Percentiles rank a stretch among this genome's conserved stretches.
phyloP scores from a whole-genome alignment of 148 eudicot genomes.

The Hydrangea macrophylla region DNA sequence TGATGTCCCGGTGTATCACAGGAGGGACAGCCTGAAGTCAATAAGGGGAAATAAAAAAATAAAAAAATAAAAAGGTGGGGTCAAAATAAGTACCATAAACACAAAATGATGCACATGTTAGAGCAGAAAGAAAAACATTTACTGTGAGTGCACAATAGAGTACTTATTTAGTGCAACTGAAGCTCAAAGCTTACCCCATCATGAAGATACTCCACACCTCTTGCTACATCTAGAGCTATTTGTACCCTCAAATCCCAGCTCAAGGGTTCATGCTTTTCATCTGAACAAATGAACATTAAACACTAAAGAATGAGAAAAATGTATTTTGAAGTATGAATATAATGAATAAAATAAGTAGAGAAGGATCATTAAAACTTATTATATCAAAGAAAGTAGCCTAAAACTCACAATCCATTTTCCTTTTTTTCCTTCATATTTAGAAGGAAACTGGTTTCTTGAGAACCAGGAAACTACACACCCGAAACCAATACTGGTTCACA shows the following conservation, averaged over 20 bases:
- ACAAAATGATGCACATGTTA: not conserved
- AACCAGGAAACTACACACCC: not conserved
- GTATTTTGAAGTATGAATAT: not conserved
- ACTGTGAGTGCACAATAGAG: not conserved
- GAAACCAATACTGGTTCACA: not conserved
- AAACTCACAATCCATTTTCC: no score
- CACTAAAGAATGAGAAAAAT: not conserved
- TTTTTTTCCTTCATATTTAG: no score
- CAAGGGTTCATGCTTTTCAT: conserved; percentile 59
- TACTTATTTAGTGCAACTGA: not conserved
- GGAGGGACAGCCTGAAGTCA: conserved; percentile 82
- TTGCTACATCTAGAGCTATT: conserved; percentile 85
- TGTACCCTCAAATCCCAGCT: conserved; percentile 80
- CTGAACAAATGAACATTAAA: conserved; percentile 29
- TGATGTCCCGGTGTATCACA: conserved; percentile 91
- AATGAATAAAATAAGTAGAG: not conserved
- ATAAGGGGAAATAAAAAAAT: conserved; percentile 9
- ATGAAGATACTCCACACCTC: conserved; percentile 96
- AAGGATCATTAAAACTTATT: not conserved
- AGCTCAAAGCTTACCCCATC: conserved; percentile 61
- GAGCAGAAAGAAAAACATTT: not conserved
- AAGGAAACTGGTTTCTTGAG: no score
- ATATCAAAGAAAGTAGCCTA: not conserved
- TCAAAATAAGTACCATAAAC: not conserved
- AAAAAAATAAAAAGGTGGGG: not conserved